These are phyloP conservation scores for Fraxinus excelsior DNA, from an alignment of 257 asterid genomes.

Conservation along the genomic window DNA sequence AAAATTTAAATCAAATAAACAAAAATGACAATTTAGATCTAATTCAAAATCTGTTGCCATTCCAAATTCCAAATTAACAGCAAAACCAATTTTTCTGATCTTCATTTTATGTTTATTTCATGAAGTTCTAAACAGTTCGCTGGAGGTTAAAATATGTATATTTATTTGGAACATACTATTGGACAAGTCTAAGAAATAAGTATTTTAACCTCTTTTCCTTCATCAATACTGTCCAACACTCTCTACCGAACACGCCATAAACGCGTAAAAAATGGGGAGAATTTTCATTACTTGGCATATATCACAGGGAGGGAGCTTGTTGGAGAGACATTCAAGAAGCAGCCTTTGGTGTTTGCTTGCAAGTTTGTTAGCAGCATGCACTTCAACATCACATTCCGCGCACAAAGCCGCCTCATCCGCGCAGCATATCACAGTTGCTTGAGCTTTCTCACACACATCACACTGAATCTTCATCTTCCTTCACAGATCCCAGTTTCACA, in stretches of 20 bases:
- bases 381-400: slow-evolving; percentile 75
- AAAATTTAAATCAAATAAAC: too few relatives aligned
- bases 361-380: slow-evolving; percentile 93
- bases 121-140: background rate
- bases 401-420: slow-evolving; percentile 99
- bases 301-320: slow-evolving; percentile 90
- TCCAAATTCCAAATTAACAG: background rate
- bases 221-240: background rate
- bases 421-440: slow-evolving; percentile 93
- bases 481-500: background rate
- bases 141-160: background rate
- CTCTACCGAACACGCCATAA: background rate
- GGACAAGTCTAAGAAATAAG: too few relatives aligned
- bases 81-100: background rate
- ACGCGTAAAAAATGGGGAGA: background rate
- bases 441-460: slow-evolving; percentile 96
- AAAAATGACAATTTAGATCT: too few relatives aligned
- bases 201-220: too few relatives aligned
- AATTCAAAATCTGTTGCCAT: too few relatives aligned
- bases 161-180: too few relatives aligned
- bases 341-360: slow-evolving; percentile 98
- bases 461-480: slow-evolving; percentile 90
- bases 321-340: slow-evolving; percentile 73
- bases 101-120: background rate
- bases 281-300: slow-evolving; percentile 73